These are phyloP conservation scores for Scheffersomyces parashehatae DNA, from an alignment of 1,139 yeast species.

Conservation along the genomic window DNA sequence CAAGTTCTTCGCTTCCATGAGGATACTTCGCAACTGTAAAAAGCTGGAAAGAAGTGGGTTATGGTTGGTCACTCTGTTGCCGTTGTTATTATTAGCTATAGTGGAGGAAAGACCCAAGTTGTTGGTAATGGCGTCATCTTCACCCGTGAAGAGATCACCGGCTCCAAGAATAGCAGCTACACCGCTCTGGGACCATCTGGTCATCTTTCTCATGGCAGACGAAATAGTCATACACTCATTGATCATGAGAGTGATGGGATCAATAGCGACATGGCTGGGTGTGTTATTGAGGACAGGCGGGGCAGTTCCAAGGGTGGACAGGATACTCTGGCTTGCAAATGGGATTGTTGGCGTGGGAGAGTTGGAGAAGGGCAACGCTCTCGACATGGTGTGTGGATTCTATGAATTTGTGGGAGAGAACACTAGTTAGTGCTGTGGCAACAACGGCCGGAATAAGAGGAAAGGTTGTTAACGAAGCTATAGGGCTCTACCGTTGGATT, in stretches of 20 bases:
- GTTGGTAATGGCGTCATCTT: slow-evolving; percentile 12
- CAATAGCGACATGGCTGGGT: slow-evolving; percentile 44
- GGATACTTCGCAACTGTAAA: slow-evolving; percentile 71
- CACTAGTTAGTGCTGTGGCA: too few species aligned
- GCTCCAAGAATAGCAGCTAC: slow-evolving; percentile 85
- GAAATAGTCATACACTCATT: slow-evolving; percentile 87
- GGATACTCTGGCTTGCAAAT: background rate
- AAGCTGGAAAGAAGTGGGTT: slow-evolving; percentile 80
- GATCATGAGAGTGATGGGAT: slow-evolving; percentile 80
- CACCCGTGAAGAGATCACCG: slow-evolving; percentile 39
- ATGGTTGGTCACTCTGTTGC: slow-evolving; percentile 28
- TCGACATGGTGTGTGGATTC: too few species aligned
- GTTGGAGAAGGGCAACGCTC: slow-evolving; percentile 5
- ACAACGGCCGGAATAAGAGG: too few species aligned
- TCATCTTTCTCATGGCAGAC: slow-evolving; percentile 87
- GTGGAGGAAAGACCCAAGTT: slow-evolving; percentile 26
- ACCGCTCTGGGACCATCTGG: slow-evolving; percentile 81
- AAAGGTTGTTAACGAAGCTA: too few species aligned
- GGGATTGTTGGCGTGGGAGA: slow-evolving; percentile 8
- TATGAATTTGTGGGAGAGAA: too few species aligned
- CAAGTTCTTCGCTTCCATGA: slow-evolving; percentile 57
- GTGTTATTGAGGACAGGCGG: slow-evolving; percentile 1
- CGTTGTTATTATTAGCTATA: slow-evolving; percentile 15
- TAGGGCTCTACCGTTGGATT: too few species aligned
- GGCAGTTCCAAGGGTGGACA: slow-evolving; percentile 1